Percentiles rank a stretch among this genome's conserved stretches.
phyloP scores from a whole-genome alignment of 1,284 basidiomycete genomes.

The Apiotrichum sp. region DNA sequence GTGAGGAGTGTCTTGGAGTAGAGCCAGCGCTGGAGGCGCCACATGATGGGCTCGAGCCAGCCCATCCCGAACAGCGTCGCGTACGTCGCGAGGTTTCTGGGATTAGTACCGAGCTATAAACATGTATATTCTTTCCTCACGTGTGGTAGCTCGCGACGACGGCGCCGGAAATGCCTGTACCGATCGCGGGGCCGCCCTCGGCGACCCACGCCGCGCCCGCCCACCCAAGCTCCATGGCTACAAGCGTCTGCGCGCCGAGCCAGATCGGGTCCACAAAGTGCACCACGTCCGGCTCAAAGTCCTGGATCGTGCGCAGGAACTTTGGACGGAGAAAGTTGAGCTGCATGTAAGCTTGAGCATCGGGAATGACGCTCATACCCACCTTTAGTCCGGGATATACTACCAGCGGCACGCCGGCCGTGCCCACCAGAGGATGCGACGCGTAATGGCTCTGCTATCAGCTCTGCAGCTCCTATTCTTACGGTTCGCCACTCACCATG shows the following conservation, averaged over 20 bases:
- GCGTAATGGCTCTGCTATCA: conserved; percentile 48
- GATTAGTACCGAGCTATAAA: neutral
- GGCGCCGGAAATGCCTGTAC: conserved; percentile 46
- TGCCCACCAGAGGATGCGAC: conserved; percentile 54
- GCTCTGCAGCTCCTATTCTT: neutral
- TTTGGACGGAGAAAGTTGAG: conserved; percentile 56
- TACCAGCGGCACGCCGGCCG: conserved; percentile 53
- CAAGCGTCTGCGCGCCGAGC: conserved; percentile 51
- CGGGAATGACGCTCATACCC: neutral
- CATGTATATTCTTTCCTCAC: conserved; percentile 19
- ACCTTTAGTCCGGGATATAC: conserved; percentile 54
- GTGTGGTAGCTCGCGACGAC: conserved; percentile 55
- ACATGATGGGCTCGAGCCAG: conserved; percentile 51
- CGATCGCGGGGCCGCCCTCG: conserved; percentile 37
- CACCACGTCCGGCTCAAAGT: conserved; percentile 53
- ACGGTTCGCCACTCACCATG: conserved; percentile 38
- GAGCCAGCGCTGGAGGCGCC: conserved; percentile 44
- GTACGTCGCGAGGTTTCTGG: conserved; percentile 52
- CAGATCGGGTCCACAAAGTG: conserved; percentile 55
- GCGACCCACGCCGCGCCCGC: conserved; percentile 43
- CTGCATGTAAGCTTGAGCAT: conserved; percentile 1
- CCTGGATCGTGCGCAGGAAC: conserved; percentile 50
- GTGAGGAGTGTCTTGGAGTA: conserved; percentile 47
- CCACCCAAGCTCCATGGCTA: conserved; percentile 49
- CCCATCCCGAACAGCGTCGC: conserved; percentile 53